These are phyloP conservation scores for Nephelium lappaceum DNA, from an alignment of 345 rosid species.

Conservation along the genomic window DNA sequence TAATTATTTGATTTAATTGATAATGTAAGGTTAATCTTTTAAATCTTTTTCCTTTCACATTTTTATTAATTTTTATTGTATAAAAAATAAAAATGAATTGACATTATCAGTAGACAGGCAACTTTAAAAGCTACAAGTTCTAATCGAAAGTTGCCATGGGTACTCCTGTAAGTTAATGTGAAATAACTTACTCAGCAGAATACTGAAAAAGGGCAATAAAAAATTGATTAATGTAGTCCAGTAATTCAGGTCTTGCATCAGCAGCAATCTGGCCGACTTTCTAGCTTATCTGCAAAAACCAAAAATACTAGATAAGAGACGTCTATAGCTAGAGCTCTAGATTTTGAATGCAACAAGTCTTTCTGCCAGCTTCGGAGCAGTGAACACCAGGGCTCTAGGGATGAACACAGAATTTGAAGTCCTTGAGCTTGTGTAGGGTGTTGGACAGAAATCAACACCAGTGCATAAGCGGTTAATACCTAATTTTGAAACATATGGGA, in stretches of 20 bases:
- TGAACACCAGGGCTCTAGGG: not conserved
- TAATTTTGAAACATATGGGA: not conserved
- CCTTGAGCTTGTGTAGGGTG: not conserved
- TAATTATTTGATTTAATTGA: too few relatives aligned
- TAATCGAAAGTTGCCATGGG: constrained; percentile 1
- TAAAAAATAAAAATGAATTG: too few relatives aligned
- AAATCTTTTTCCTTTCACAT: too few relatives aligned
- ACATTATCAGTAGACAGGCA: too few relatives aligned
- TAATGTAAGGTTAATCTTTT: too few relatives aligned
- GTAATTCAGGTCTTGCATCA: constrained; percentile 67
- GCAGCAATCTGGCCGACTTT: constrained; percentile 74
- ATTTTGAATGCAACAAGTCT: not conserved
- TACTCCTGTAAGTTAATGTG: not conserved
- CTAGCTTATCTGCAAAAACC: constrained; percentile 61
- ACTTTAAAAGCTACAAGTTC: not conserved
- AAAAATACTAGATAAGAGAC: constrained; percentile 9
- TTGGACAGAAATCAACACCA: not conserved
- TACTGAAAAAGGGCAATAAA: constrained; percentile 62
- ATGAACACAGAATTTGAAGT: not conserved
- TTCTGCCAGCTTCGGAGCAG: not conserved
- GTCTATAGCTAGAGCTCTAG: not conserved
- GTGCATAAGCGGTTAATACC: not conserved
- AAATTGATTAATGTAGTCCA: constrained; percentile 53
- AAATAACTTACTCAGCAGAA: constrained; percentile 71
- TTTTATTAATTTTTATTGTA: too few relatives aligned